Evolutionary conservation across 768 basidiomycete species (phyloP).

Genomic region (Mycena albidolilacea): DNA sequence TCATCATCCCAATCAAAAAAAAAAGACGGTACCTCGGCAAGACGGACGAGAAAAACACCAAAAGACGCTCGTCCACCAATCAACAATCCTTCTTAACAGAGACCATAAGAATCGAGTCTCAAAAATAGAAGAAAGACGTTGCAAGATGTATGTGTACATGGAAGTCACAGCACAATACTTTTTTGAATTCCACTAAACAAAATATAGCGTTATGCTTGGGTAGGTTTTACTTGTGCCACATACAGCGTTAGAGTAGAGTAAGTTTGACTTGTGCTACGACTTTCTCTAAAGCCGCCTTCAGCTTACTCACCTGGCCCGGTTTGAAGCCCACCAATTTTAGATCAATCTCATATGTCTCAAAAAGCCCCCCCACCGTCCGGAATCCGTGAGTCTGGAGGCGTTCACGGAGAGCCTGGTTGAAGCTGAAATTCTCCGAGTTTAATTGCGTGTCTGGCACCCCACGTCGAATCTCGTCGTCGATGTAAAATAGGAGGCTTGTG

Average conservation of each 20-base stretch:
- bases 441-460: conserved; percentile 1
- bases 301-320: neutral
- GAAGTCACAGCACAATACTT: too few species aligned
- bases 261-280: neutral
- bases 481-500: neutral
- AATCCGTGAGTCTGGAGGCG: neutral
- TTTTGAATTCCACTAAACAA: too few species aligned
- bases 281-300: conserved; percentile 10
- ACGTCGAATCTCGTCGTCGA: conserved; percentile 3
- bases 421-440: neutral
- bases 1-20: too few species aligned
- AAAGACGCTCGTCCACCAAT: too few species aligned
- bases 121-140: too few species aligned
- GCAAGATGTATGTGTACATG: too few species aligned
- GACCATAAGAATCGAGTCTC: too few species aligned
- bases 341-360: conserved; percentile 7
- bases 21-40: too few species aligned
- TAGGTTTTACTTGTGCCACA: neutral
- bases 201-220: neutral
- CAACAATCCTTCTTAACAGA: too few species aligned
- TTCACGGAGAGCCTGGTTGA: neutral
- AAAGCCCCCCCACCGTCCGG: conserved; percentile 6
- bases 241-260: neutral
- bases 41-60: too few species aligned
- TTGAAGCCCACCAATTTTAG: neutral